Evolutionary conservation across 2,329 filamentous ascomycete species (phyloP), one percentile per base, ranked within the genome.

Genomic region (Bipolaris gigantea): DNA sequence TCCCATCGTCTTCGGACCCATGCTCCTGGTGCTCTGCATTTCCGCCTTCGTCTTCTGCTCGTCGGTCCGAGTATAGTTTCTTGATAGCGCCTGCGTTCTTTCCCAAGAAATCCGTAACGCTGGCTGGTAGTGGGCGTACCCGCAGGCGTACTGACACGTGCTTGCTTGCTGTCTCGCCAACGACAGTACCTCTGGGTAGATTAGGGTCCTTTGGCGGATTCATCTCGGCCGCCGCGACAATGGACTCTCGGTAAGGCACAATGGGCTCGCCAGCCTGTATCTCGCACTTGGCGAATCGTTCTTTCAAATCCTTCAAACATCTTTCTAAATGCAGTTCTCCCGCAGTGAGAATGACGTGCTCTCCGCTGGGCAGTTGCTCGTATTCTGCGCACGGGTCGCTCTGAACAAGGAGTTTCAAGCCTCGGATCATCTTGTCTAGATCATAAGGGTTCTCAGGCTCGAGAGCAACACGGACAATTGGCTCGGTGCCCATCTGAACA

Each of bases 351-450:
- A 99, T 85, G 38, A 99, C 94, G 73, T 99, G 94, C 76, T 99
- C 94, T 52, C 94, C 94, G 63, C 88, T 97, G 52, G 88, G 84
- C 48, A 97, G 88, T 46, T 96, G 90, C 72, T 97, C 92, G 65
- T 99, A 99, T 72, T 96, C 88, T 13, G 93, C 94, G 67, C 94
- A 97, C 0, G 94, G 93, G 67, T 99, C 94, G 65, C 92, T 95
- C 70, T 97, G 92, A 30, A 96, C 92, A 1, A 99, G 84, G 16
- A 99, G 79, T 58, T 87, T 87, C 48, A 99, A 79, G 0, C 94
- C 94, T 5, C 85, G 83, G 52, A 99, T 92, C 92, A 99, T 95
- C 77, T 95, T 97, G 72, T 94, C 89, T 19, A 99, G 80, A 70
- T 99, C 92, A 23, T 85, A 87, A 0, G 94, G 94, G 73, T 94